Evolutionary conservation across 768 basidiomycete species (phyloP).

Genomic region (Calocera viscosa): DNA sequence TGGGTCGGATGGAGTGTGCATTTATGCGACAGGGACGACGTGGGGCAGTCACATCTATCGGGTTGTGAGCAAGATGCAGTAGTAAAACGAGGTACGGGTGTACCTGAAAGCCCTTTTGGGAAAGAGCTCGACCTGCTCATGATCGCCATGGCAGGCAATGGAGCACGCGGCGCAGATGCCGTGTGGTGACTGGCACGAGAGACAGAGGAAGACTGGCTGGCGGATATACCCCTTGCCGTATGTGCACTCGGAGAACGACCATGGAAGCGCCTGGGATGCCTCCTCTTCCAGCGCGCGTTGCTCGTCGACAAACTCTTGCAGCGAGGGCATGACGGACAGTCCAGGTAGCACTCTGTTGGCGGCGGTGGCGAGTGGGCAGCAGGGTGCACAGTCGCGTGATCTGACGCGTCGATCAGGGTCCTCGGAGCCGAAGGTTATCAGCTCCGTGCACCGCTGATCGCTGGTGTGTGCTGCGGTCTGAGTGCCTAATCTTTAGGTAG

Average conservation of each 20-base stretch:
- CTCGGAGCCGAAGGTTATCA: conserved; percentile 7
- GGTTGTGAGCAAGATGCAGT: conserved; percentile 28
- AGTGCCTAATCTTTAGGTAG: too few relatives aligned
- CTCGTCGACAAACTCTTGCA: neutral
- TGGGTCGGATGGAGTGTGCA: conserved; percentile 53
- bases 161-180: conserved; percentile 77
- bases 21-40: conserved; percentile 41
- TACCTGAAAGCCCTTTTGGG: conserved; percentile 37
- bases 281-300: conserved; percentile 19
- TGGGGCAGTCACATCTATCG: conserved; percentile 80
- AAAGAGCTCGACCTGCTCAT: conserved; percentile 69
- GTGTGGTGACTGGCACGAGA: conserved; percentile 52
- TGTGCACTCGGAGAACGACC: conserved; percentile 48
- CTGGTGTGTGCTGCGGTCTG: too few relatives aligned
- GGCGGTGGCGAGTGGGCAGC: neutral
- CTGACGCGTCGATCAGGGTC: neutral
- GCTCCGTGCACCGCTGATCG: too few relatives aligned
- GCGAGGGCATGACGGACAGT: neutral
- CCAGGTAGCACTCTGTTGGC: neutral
- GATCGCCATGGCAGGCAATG: conserved; percentile 68
- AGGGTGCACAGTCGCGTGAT: conserved; percentile 1
- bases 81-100: neutral
- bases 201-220: conserved; percentile 72
- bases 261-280: conserved; percentile 43
- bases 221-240: conserved; percentile 49